Evolutionary conservation across 306 rosid species (phyloP).

Genomic region (Nissolia schottii): DNA sequence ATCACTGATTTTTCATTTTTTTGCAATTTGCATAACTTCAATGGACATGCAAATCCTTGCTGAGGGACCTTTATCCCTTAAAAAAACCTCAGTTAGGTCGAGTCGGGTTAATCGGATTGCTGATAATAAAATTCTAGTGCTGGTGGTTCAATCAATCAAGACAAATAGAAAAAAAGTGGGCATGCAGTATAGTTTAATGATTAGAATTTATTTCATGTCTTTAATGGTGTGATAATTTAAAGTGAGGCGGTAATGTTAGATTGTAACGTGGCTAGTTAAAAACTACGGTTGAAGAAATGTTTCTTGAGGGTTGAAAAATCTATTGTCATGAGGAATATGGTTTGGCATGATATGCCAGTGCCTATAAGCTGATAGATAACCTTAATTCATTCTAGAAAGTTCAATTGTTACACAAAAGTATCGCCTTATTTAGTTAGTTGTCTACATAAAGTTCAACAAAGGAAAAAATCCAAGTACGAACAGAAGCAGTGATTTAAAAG

Average conservation of each 20-base stretch:
- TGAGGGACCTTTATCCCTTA: too few relatives aligned
- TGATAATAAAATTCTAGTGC: too few relatives aligned
- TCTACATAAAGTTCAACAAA: not conserved
- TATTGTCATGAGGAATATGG: not conserved
- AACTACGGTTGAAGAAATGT: not conserved
- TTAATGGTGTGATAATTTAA: not conserved
- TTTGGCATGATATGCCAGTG: not conserved
- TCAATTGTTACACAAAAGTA: not conserved
- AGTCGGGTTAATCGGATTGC: too few relatives aligned
- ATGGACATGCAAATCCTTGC: too few relatives aligned
- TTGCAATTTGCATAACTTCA: slow-evolving; percentile 12
- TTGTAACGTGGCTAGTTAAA: not conserved
- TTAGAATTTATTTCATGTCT: not conserved
- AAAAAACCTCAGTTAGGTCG: too few relatives aligned
- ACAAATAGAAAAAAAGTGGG: too few relatives aligned
- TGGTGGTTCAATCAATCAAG: too few relatives aligned
- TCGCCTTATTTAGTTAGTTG: not conserved
- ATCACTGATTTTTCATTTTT: not conserved
- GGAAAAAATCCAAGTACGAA: not conserved
- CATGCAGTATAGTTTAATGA: not conserved
- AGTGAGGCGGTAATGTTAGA: not conserved
- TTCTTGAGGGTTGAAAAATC: not conserved
- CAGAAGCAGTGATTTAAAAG: not conserved
- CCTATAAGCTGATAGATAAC: not conserved
- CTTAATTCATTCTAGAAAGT: not conserved